Percentiles rank a stretch among this genome's conserved stretches.
Conservation (phyloP, 2,329 filamentous ascomycete genomes). For the Emergomyces pasteurianus region DNA sequence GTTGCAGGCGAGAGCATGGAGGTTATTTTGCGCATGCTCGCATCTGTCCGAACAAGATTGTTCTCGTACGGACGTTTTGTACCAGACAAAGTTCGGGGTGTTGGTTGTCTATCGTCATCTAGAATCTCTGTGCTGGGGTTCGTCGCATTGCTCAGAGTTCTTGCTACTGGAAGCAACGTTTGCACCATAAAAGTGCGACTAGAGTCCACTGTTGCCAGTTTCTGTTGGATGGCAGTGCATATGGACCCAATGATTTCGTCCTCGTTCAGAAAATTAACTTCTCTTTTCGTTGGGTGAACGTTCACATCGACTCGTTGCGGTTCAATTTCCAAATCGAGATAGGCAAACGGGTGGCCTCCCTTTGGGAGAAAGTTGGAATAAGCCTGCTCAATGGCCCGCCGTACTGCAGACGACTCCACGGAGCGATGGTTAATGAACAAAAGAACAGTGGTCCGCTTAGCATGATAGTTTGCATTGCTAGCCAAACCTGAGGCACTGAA, state of each 20-base stretch:
- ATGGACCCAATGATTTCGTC: conserved; percentile 87
- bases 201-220: conserved; percentile 76
- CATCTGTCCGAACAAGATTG: conserved; percentile 81
- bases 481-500: conserved; percentile 72
- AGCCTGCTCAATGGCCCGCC: conserved; percentile 81
- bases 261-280: conserved; percentile 95
- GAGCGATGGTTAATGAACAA: conserved; percentile 95
- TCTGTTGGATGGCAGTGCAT: conserved; percentile 65
- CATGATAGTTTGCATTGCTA: conserved; percentile 89
- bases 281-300: conserved; percentile 89
- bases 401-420: conserved; percentile 79
- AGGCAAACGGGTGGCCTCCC: conserved; percentile 85
- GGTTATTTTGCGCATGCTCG: conserved; percentile 83
- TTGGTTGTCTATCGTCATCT: conserved; percentile 22
- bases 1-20: conserved; percentile 68
- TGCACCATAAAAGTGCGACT: conserved; percentile 93
- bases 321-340: conserved; percentile 85
- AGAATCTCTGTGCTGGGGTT: conserved; percentile 8
- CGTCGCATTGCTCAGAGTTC: conserved; percentile 20
- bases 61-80: conserved; percentile 60
- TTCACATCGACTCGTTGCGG: conserved; percentile 91
- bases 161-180: conserved; percentile 62
- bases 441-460: conserved; percentile 76
- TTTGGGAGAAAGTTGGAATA: conserved; percentile 84
- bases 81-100: conserved; percentile 25